phyloP scores from a whole-genome alignment of 2,329 filamentous ascomycete species.

The Apiospora malaysiana region DNA sequence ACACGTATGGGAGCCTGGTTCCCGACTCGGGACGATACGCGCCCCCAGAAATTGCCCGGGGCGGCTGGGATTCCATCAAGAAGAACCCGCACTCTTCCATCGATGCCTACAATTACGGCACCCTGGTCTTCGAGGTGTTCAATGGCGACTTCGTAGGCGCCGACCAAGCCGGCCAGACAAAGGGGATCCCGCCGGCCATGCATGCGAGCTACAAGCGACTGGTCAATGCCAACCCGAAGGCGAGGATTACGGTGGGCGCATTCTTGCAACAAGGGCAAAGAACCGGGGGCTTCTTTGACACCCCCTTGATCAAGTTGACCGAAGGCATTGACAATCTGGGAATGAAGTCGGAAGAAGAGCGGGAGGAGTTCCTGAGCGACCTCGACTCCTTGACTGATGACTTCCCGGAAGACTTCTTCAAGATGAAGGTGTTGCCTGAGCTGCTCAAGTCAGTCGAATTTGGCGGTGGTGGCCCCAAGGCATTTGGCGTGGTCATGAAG shows the following conservation, averaged over 20 bases:
- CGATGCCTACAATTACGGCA: conserved; percentile 87
- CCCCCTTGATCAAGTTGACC: conserved; percentile 86
- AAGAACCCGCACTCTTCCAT: conserved; percentile 79
- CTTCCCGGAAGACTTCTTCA: conserved; percentile 97
- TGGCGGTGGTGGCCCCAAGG: conserved; percentile 91
- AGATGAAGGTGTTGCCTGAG: conserved; percentile 94
- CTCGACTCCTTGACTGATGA: conserved; percentile 88
- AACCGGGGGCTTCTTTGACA: conserved; percentile 88
- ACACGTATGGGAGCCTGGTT: conserved; percentile 86
- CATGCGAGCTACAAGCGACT: conserved; percentile 90
- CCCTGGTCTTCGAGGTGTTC: conserved; percentile 87
- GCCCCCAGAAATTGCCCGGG: conserved; percentile 83
- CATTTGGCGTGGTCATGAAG: conserved; percentile 86
- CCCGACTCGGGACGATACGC: conserved; percentile 86
- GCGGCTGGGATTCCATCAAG: conserved; percentile 92
- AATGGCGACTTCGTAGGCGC: conserved; percentile 79
- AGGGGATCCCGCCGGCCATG: conserved; percentile 85
- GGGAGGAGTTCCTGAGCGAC: conserved; percentile 86
- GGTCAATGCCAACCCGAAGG: conserved; percentile 86
- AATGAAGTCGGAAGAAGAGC: conserved; percentile 82
- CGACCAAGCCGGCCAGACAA: conserved; percentile 85
- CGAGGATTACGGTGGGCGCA: conserved; percentile 80
- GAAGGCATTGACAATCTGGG: conserved; percentile 93
- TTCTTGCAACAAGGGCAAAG: conserved; percentile 91
- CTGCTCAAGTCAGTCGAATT: conserved; percentile 99